Evolutionary conservation across 2,329 filamentous ascomycete genomes (phyloP), one percentile per base, ranked within the genome.

Genomic region (Cyphellophora europaea): DNA sequence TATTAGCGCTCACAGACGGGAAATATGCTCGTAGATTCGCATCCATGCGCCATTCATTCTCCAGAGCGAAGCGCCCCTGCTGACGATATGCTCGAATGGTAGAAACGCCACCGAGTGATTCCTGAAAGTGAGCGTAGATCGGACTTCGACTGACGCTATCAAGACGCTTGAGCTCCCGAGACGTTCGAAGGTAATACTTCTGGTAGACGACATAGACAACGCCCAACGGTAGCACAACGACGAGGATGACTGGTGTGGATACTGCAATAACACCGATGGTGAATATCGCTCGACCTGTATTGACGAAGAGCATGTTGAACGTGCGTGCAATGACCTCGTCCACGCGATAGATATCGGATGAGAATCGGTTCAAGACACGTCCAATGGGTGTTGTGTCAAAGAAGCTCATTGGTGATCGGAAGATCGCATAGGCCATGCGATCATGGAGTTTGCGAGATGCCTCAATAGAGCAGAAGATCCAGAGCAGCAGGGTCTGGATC

Each of bases 401-500:
- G 64, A 98, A 98, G 50, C 79, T 91, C 91, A 98, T 98, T 36
- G 91, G 93, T 23, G 87, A 93, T 48, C 91, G 76, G 71, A 98
- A 98, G 50, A 96, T 95, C 12, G 91, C 87, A 51, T 82, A 91
- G 28, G 89, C 89, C 91, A 98, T 96, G 45, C 85, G 74, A 63
- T 96, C 91, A 57, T 98, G 91, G 37, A 98, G 71, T 64, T 96
- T 98, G 43, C 91, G 77, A 13, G 89, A 95, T 33, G 91, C 91
- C 74, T 98, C 91, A 44, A 98, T 98, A 4, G 91, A 96, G 64
- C 93, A 98, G 65, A 98, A 96, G 47, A 98, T 96, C 91, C 91
- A 98, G 17, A 98, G 69, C 45, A 98, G 87, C 49, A 98, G 66
- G 5, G 89, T 96, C 37, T 49, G 91, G 18, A 93, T 54, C 27